A percentile compares a stretch with the other conserved stretches of the same genome.
Conservation (phyloP, 345 rosid species). For the Trapa bicornis region DNA sequence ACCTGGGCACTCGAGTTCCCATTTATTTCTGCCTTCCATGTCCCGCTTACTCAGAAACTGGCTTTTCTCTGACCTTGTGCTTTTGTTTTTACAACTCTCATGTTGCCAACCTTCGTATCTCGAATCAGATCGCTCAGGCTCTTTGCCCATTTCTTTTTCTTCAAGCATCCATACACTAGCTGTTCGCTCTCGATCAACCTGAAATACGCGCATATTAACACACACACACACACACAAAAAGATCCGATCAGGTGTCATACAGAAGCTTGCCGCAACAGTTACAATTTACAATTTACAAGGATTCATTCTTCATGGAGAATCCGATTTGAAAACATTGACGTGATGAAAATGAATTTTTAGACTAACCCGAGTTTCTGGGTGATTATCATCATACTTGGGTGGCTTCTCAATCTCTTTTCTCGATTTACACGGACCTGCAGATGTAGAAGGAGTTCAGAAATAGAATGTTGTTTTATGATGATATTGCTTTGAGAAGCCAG, state of each 20-base stretch:
- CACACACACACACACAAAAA: neutral
- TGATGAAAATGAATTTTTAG: neutral
- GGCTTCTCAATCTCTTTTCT: neutral
- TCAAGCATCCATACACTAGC: constrained; percentile 68
- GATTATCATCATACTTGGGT: neutral
- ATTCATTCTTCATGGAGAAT: neutral
- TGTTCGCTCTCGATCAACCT: constrained; percentile 27
- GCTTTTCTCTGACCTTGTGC: constrained; percentile 38
- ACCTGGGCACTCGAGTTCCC: constrained; percentile 20
- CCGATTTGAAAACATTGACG: neutral
- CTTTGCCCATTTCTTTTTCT: constrained; percentile 64
- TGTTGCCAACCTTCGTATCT: constrained; percentile 29
- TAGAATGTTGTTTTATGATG: neutral
- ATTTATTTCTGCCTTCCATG: constrained; percentile 17
- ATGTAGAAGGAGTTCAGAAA: neutral
- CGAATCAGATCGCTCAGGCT: constrained; percentile 26
- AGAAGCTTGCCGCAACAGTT: neutral
- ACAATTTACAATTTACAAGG: no score
- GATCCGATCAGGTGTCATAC: neutral
- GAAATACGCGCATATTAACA: neutral
- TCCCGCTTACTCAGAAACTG: constrained; percentile 24
- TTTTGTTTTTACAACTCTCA: constrained; percentile 40
- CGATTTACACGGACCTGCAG: neutral
- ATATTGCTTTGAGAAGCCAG: neutral
- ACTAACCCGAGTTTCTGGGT: neutral